phyloP scores from a whole-genome alignment of 2,329 filamentous ascomycete species.

The Lasiodiplodia hormozganensis region DNA sequence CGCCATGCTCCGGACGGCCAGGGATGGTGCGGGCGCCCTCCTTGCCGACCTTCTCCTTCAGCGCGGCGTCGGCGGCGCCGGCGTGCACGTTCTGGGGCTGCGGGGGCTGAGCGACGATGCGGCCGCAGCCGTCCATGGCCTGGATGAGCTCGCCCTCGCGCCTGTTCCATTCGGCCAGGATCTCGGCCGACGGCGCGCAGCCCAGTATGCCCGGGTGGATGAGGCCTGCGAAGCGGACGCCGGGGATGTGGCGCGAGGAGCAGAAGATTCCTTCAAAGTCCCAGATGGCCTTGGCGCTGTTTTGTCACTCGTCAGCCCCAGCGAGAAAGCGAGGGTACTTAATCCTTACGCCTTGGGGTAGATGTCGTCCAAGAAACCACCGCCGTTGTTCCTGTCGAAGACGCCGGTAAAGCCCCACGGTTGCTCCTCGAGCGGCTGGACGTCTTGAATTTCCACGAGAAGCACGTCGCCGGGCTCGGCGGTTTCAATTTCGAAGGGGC shows the following conservation, averaged over 20 bases:
- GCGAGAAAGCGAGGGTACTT: background rate
- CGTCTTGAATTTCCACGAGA: constrained; percentile 89
- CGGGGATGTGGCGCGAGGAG: constrained; percentile 74
- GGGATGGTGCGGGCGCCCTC: constrained; percentile 89
- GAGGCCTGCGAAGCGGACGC: constrained; percentile 84
- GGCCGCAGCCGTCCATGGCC: constrained; percentile 67
- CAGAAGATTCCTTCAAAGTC: constrained; percentile 82
- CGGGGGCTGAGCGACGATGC: constrained; percentile 80
- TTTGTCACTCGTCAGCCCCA: background rate
- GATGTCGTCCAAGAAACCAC: constrained; percentile 85
- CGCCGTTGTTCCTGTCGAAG: constrained; percentile 81
- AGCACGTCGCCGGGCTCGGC: constrained; percentile 86
- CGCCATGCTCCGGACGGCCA: constrained; percentile 83
- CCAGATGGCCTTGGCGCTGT: constrained; percentile 76
- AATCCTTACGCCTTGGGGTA: constrained; percentile 76
- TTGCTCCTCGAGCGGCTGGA: constrained; percentile 83
- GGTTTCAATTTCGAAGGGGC: constrained; percentile 85
- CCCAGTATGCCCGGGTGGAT: constrained; percentile 93
- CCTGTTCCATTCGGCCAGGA: constrained; percentile 82
- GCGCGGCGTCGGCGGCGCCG: constrained; percentile 64
- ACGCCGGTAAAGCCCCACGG: constrained; percentile 92
- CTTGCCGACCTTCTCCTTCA: constrained; percentile 71
- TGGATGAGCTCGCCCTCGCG: constrained; percentile 82
- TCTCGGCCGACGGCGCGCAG: constrained; percentile 79
- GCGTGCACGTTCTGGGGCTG: constrained; percentile 75